Conservation (phyloP, 2,329 filamentous ascomycete genomes). For the Hyphodiscus sp. region DNA sequence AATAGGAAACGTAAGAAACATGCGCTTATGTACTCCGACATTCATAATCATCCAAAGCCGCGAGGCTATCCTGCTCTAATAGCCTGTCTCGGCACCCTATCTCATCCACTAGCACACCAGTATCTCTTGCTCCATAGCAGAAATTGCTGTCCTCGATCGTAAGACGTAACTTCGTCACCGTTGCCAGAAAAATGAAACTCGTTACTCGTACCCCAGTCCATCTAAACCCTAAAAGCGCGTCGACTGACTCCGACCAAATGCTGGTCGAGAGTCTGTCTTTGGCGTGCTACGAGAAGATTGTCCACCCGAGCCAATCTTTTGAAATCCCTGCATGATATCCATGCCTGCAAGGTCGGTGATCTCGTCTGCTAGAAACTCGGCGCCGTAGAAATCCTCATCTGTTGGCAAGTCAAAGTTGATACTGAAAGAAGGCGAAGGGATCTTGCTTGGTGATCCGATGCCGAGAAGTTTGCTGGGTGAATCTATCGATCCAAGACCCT, state of each 20-base stretch:
- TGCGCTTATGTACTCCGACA: background rate
- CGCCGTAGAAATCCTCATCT: constrained; percentile 47
- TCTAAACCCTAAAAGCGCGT: background rate
- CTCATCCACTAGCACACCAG: background rate
- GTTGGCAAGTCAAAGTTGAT: constrained; percentile 28
- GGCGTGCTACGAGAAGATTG: constrained; percentile 20
- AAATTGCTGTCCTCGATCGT: background rate
- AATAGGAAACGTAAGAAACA: background rate
- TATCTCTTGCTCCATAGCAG: background rate
- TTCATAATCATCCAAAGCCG: background rate
- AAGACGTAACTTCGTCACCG: background rate
- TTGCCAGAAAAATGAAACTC: background rate
- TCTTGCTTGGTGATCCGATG: constrained; percentile 21
- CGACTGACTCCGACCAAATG: constrained; percentile 20
- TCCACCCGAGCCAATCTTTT: constrained; percentile 60
- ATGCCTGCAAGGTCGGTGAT: constrained; percentile 52
- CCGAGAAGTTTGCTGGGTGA: constrained; percentile 48
- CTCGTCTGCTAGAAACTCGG: constrained; percentile 53
- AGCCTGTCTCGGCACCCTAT: background rate
- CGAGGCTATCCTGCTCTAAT: background rate
- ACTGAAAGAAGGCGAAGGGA: constrained; percentile 17
- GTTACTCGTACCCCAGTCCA: background rate
- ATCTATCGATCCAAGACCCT: constrained; percentile 44
- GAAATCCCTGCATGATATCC: constrained; percentile 69
- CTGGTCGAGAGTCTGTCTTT: constrained; percentile 20